These are phyloP conservation scores for Solidago caesia DNA, from an alignment of 129 eudicot species.

Conservation along the genomic window DNA sequence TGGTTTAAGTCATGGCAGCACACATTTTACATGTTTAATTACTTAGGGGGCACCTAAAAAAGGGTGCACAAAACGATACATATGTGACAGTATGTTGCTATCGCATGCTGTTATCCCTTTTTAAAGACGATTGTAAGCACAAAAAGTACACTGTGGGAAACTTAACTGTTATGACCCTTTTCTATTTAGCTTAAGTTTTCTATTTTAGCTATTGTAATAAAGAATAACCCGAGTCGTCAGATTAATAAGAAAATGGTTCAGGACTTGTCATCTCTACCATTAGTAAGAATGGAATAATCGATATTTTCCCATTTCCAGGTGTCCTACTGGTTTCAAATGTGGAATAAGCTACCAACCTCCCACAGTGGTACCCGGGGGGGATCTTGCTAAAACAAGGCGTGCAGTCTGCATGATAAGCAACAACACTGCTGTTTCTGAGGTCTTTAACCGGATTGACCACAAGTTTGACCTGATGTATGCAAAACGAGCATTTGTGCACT, in stretches of 20 bases:
- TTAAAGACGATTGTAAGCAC: too few species aligned
- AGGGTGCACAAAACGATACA: too few species aligned
- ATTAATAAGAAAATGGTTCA: background rate
- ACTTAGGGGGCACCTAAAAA: too few species aligned
- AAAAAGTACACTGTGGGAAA: too few species aligned
- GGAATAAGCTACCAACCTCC: conserved; percentile 80
- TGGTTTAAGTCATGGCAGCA: too few species aligned
- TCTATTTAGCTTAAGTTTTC: too few species aligned
- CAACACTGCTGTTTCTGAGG: conserved; percentile 83
- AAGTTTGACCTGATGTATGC: conserved; percentile 78
- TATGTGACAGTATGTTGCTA: too few species aligned
- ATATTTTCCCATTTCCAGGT: conserved; percentile 37
- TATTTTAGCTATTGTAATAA: too few species aligned
- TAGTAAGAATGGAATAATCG: background rate
- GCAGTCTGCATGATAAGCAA: conserved; percentile 94
- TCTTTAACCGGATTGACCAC: conserved; percentile 62
- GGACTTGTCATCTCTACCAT: too few species aligned
- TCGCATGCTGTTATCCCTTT: too few species aligned
- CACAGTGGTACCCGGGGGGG: conserved; percentile 89
- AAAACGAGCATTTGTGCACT: conserved; percentile 79
- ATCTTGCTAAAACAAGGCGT: conserved; percentile 67
- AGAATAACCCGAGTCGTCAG: background rate
- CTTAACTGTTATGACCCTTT: too few species aligned
- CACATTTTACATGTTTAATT: too few species aligned
- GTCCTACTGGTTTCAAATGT: conserved; percentile 89